Base-by-base conservation (phyloP, 495 filamentous ascomycete genomes). In the Podospora tetraspora region DNA sequence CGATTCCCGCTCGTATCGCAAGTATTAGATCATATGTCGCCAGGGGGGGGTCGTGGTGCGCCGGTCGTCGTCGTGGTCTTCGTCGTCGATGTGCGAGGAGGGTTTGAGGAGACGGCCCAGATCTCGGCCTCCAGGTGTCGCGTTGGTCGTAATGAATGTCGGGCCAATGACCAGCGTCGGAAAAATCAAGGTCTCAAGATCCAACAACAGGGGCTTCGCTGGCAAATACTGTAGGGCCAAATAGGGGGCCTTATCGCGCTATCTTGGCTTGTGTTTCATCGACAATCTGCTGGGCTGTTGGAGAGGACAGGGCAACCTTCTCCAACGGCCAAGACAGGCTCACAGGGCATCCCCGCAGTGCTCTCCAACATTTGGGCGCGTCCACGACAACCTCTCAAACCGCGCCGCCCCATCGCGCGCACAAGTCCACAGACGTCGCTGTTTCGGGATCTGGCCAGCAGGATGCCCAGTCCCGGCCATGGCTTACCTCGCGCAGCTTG, bases 401-500 rank as follows among this genome's bases (percentile, higher is more conserved):
- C 43, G 43, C 7, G 43, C 9, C 43, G 43, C 43, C 3, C 7
- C 7, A 43, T 3, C 34, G 3, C 34, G 34, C 34, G 34, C 27
- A 6, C 60, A 9, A 8, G 12, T 32, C 5, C 8, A 12, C n/a
- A 11, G 19, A 30, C 60, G 27, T 30, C 60, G 22, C 23, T 11
- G 19, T 6, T 6, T n/a, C 3, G 21, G 2, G n/a, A 32, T 22
- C 27, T 19, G 27, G 19, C 34, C 27, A 66, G 30, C 65, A 70
- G 66, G 62, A 71, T 71, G 71, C 67, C 25, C 64, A 68, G 29
- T 19, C 56, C 30, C n/a, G 25, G 23, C 58, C 23, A 88, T 88
- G 85, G 79, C 85, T 27, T 80, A 82, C 66, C 70, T 79, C 60
- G 79, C 79, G 27, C 78, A 79, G 37, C 77, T 87, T 1, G 77